phyloP scores from a whole-genome alignment of 768 basidiomycete species.

The Cystobasidium onofrii region DNA sequence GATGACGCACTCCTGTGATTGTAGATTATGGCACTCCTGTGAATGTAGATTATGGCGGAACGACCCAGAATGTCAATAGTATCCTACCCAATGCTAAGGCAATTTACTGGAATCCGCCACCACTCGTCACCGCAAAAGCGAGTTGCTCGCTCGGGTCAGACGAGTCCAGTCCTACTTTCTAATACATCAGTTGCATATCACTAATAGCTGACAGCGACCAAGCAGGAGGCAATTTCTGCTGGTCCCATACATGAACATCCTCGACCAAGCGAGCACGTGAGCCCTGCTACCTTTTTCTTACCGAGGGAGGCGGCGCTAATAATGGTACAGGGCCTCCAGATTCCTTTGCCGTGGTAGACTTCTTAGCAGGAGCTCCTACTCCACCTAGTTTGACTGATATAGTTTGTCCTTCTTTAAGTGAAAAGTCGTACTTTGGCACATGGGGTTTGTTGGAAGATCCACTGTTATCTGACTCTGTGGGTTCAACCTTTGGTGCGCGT shows the following conservation, averaged over 20 bases:
- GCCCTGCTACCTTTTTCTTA: not conserved
- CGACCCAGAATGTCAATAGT: too few species aligned
- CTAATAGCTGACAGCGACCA: too few species aligned
- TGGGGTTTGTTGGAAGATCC: conserved; percentile 17
- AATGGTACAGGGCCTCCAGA: conserved; percentile 16
- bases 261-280: not conserved
- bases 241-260: not conserved
- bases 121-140: too few species aligned
- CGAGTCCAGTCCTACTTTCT: too few species aligned
- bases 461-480: not conserved
- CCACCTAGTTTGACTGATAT: conserved; percentile 40
- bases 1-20: too few species aligned
- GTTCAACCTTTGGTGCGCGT: conserved; percentile 25
- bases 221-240: too few species aligned
- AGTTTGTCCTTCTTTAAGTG: conserved; percentile 42
- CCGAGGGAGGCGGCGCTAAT: conserved; percentile 19
- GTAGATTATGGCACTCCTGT: too few species aligned
- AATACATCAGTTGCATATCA: too few species aligned
- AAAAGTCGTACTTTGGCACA: conserved; percentile 38
- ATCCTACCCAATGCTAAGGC: too few species aligned
- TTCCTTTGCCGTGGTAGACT: not conserved
- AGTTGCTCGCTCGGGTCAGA: too few species aligned
- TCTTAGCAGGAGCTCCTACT: not conserved
- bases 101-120: too few species aligned
- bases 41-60: too few species aligned